A percentile compares a stretch with the other conserved stretches of the same genome.
These are phyloP conservation scores for Ophiognomonia clavigignenti-juglandacearum DNA, from an alignment of 2,329 filamentous ascomycete genomes.

Conservation along the genomic window DNA sequence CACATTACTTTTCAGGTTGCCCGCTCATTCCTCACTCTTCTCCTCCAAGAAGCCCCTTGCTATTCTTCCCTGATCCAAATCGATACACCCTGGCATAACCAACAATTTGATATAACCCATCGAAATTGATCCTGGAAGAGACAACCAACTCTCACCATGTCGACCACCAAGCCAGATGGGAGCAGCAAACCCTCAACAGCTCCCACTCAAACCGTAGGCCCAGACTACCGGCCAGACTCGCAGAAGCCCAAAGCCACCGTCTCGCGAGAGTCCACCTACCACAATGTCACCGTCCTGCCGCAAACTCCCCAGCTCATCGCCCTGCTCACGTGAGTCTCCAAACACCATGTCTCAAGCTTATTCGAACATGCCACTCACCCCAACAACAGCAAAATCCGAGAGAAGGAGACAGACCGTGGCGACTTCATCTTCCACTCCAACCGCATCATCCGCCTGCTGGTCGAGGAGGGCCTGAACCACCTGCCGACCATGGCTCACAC, in stretches of 20 bases:
- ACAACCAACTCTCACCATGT: too few species aligned
- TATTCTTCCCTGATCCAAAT: background rate
- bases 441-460: slow-evolving; percentile 90
- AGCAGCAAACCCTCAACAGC: slow-evolving; percentile 19
- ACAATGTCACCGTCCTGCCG: slow-evolving; percentile 84
- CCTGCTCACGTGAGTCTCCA: slow-evolving; percentile 92
- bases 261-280: slow-evolving; percentile 73
- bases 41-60: background rate
- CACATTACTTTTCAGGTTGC: too few species aligned
- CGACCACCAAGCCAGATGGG: slow-evolving; percentile 10
- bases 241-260: slow-evolving; percentile 86
- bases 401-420: slow-evolving; percentile 81
- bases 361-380: background rate
- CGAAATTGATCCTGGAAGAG: too few species aligned
- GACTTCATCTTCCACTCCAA: slow-evolving; percentile 99
- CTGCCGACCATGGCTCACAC: slow-evolving; percentile 84
- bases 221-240: slow-evolving; percentile 68
- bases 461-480: slow-evolving; percentile 96
- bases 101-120: slow-evolving; percentile 13
- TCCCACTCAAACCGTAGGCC: slow-evolving; percentile 66
- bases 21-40: too few species aligned
- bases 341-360: too few species aligned
- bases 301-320: slow-evolving; percentile 97
- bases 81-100: slow-evolving; percentile 7
- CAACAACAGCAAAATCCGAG: slow-evolving; percentile 80